These are phyloP conservation scores for Chamaecrista fasciculata DNA, from an alignment of 306 rosid species.

Conservation along the genomic window DNA sequence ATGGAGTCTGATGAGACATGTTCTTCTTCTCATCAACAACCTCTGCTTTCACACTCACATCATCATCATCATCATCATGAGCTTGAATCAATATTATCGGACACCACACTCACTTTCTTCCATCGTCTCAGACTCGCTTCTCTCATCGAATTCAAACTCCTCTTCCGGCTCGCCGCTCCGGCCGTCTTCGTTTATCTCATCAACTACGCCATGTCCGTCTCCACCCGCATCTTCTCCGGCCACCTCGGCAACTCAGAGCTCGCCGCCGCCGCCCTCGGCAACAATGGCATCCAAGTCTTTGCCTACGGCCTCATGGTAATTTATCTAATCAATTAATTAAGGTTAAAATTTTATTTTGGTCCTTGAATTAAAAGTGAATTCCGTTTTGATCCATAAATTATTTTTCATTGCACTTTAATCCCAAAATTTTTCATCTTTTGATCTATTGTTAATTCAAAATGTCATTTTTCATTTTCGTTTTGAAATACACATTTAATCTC, in stretches of 20 bases:
- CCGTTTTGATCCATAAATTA: too few species aligned
- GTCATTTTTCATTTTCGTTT: too few species aligned
- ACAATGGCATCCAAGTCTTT: background rate
- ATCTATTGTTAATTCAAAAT: too few species aligned
- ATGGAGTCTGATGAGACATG: too few species aligned
- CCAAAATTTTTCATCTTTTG: too few species aligned
- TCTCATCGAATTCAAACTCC: background rate
- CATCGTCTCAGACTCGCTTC: background rate
- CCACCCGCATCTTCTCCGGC: conserved; percentile 6
- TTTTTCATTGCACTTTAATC: too few species aligned
- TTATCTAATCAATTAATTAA: too few species aligned
- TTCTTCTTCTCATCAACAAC: too few species aligned
- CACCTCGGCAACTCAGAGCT: background rate
- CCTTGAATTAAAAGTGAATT: too few species aligned
- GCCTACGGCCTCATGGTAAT: conserved; percentile 8
- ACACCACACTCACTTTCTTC: background rate
- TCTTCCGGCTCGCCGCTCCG: background rate
- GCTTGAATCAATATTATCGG: background rate
- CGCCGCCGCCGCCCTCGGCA: conserved; percentile 4
- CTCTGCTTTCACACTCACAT: background rate
- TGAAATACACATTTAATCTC: too few species aligned
- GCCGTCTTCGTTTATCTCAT: background rate
- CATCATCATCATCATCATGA: background rate
- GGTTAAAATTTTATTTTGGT: too few species aligned
- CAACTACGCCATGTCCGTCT: conserved; percentile 4